Evolutionary conservation across 495 filamentous ascomycete species (phyloP).

Genomic region (Rusavskia elegans): DNA sequence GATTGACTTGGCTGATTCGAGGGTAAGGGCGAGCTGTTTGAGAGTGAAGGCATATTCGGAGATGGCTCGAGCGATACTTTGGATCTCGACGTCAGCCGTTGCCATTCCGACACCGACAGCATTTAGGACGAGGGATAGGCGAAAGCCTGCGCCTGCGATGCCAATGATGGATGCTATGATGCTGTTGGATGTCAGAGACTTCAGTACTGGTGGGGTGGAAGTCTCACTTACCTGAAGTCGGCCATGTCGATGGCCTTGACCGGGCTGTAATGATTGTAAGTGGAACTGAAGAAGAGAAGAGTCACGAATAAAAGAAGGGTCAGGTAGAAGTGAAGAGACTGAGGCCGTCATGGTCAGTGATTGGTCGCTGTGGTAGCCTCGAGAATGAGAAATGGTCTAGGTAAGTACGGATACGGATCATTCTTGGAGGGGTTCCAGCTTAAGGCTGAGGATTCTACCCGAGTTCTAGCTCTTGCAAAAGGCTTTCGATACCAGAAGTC

Average conservation of each 20-base stretch:
- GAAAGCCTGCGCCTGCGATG: conserved; percentile 26
- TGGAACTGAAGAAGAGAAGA: background rate
- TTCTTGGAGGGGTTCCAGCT: too few relatives aligned
- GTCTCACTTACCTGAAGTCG: background rate
- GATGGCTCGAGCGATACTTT: conserved; percentile 29
- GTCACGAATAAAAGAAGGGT: background rate
- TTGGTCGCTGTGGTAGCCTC: too few relatives aligned
- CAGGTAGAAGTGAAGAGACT: background rate
- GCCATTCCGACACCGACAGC: conserved; percentile 27
- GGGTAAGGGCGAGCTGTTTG: conserved; percentile 22
- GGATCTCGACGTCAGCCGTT: conserved; percentile 27
- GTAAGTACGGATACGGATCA: too few relatives aligned
- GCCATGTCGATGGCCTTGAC: background rate
- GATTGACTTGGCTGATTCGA: conserved; percentile 17
- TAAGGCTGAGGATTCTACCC: too few relatives aligned
- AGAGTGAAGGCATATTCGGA: conserved; percentile 28
- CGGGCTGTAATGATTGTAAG: background rate
- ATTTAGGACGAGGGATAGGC: conserved; percentile 28
- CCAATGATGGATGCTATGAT: conserved; percentile 18
- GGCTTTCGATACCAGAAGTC: too few relatives aligned
- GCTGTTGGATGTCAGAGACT: background rate
- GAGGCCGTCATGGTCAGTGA: too few relatives aligned
- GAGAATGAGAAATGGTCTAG: too few relatives aligned
- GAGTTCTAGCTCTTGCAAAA: too few relatives aligned
- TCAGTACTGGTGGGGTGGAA: background rate